Evolutionary conservation across 306 rosid species (phyloP), one percentile per base, ranked within the genome.

Genomic region (Pyrus pyrifolia): DNA sequence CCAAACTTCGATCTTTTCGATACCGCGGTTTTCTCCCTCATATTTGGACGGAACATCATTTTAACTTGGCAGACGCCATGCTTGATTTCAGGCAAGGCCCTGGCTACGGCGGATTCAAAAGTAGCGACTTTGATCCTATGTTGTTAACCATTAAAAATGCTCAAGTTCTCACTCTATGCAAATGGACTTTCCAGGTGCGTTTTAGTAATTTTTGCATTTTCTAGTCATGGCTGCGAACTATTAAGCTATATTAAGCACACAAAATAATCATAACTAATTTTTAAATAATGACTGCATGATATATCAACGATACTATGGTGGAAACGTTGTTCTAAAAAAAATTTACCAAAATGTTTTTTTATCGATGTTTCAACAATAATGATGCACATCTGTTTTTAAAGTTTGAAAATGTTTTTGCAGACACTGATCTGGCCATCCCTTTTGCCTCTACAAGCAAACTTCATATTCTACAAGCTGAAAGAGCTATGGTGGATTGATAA

Each of bases 101-200:
- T 1, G 49, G 80, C 19, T 35, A 74, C 69, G 66, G 31, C 5
- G 21, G 73, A 25, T 78, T 91, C 49, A 71, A 60, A 45, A 72
- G 76, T 67, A 70, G 67, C 68, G 91, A 93, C 46, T 93, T 93
- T 73, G 95, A 89, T 78, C 85, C 98, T 15, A 68, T 83, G 79
- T 60, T 93, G 7, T 73, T 93, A 55, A 91, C 96, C 52, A 78
- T 93, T 7, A 93, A 93, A 83, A 93, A 93, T 67, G 77, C 90
- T 70, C 74, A 78, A 79, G 79, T 78, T 71, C 93, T 93, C 58
- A 86, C 92, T 17, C 80, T 91, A 0, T 81, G 98, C 71, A 78
- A 76, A 78, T 93, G 97, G 98, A 91, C 85, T 80, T 88, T 85
- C 58, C 84, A 88, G 98, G 98, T 93, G 80, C 75, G 79, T 59